Percentiles rank a stretch among this genome's conserved stretches.
Evolutionary conservation across 345 rosid species (phyloP).

Genomic region (Brassica napus): Da-Ae NC_063446.1:62021501-62022000

Average conservation of each 20-base stretch:
- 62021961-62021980: not conserved
- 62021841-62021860: not conserved
- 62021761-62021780: conserved; percentile 54
- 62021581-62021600: not conserved
- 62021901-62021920: not conserved
- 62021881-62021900: not conserved
- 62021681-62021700: conserved; percentile 7
- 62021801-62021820: not conserved
- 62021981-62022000: not conserved
- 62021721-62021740: conserved; percentile 73
- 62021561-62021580: conserved; percentile 19
- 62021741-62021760: conserved; percentile 55
- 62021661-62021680: conserved; percentile 21
- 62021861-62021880: not conserved
- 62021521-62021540: conserved; percentile 34
- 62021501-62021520: conserved; percentile 42
- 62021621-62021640: not conserved
- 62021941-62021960: not conserved
- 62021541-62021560: conserved; percentile 22
- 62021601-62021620: conserved; percentile 17
- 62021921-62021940: not conserved
- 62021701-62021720: conserved; percentile 46
- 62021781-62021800: conserved; percentile 73
- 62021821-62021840: not conserved
- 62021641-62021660: not conserved